Percentiles rank a stretch among this genome's conserved stretches.
phyloP scores from a whole-genome alignment of 2,329 filamentous ascomycete species.

The Gnomoniopsis sp. region DNA sequence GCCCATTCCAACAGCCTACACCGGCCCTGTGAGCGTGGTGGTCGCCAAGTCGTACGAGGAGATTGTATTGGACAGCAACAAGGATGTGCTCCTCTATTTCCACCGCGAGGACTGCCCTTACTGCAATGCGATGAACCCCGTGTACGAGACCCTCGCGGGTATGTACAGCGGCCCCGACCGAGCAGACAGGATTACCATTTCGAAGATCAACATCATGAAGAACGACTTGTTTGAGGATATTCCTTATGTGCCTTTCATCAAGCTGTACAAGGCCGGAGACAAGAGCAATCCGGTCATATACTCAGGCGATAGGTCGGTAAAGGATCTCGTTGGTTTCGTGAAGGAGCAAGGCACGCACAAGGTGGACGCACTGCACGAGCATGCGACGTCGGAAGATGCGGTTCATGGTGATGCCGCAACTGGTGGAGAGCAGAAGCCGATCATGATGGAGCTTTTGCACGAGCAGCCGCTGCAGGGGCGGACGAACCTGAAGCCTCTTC shows the following conservation, averaged over 20 bases:
- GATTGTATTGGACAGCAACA: conserved; percentile 84
- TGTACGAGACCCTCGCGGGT: conserved; percentile 88
- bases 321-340: conserved; percentile 90
- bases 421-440: conserved; percentile 47
- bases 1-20: conserved; percentile 88
- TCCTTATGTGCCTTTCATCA: conserved; percentile 97
- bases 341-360: conserved; percentile 91
- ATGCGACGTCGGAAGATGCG: conserved; percentile 48
- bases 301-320: conserved; percentile 79
- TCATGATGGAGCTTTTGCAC: conserved; percentile 42
- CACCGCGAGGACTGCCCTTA: conserved; percentile 99
- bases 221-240: conserved; percentile 98
- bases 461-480: conserved; percentile 32
- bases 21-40: conserved; percentile 80
- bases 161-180: conserved; percentile 75
- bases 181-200: conserved; percentile 81
- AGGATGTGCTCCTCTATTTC: conserved; percentile 97
- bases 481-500: conserved; percentile 31
- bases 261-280: conserved; percentile 87
- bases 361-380: conserved; percentile 61
- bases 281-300: conserved; percentile 86
- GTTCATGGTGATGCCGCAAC: conserved; percentile 44
- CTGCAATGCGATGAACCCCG: conserved; percentile 95
- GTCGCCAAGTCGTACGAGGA: conserved; percentile 94
- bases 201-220: conserved; percentile 93